A percentile compares a stretch with the other conserved stretches of the same genome.
Conservation (phyloP, 1,284 basidiomycete species). For the Puccinia novopanici region DNA sequence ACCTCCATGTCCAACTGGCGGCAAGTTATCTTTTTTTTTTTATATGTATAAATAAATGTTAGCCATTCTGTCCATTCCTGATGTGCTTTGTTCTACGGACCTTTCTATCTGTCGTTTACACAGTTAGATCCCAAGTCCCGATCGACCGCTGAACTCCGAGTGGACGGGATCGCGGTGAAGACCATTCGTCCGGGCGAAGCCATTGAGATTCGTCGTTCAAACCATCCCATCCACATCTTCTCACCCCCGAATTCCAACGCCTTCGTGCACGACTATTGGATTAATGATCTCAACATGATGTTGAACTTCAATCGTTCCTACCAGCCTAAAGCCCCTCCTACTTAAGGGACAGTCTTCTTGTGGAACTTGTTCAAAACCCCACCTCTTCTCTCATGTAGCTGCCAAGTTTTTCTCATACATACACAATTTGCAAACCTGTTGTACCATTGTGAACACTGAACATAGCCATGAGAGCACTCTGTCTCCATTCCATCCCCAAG, state of each 20-base stretch:
- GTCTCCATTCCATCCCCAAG: too few relatives aligned
- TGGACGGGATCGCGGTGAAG: conserved; percentile 85
- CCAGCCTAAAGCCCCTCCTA: conserved; percentile 23
- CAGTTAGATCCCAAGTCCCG: conserved; percentile 83
- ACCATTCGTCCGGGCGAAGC: conserved; percentile 79
- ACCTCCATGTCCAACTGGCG: conserved; percentile 76
- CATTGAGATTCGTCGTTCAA: conserved; percentile 79
- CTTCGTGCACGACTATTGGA: conserved; percentile 84
- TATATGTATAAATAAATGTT: too few relatives aligned
- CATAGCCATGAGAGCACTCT: too few relatives aligned
- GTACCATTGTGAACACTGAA: too few relatives aligned
- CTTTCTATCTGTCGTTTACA: conserved; percentile 4
- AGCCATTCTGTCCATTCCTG: conserved; percentile 42
- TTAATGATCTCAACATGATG: conserved; percentile 79
- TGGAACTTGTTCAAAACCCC: neutral
- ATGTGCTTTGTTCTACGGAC: conserved; percentile 11
- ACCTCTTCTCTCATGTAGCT: neutral
- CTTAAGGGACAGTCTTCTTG: neutral
- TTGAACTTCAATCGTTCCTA: conserved; percentile 57
- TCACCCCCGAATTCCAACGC: conserved; percentile 34
- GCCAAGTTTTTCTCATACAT: neutral
- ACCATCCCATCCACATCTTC: conserved; percentile 82
- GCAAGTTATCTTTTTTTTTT: conserved; percentile 63
- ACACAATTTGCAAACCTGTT: too few relatives aligned
- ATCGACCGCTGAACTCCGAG: conserved; percentile 81